Conservation (phyloP, 495 filamentous ascomycete genomes). For the Baudoinia panamericana region DNA sequence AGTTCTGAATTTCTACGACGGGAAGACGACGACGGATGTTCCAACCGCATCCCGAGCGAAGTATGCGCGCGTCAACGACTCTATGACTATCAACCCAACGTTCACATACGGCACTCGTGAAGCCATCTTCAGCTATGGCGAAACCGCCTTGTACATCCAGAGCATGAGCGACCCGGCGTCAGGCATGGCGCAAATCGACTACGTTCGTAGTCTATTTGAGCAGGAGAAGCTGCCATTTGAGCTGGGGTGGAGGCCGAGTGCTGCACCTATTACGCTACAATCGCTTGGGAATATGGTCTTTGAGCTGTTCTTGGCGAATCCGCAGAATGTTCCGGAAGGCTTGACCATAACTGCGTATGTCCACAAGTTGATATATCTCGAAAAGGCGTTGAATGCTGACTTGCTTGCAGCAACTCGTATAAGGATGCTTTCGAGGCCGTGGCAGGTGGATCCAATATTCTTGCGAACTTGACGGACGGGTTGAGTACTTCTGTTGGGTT, state of each 20-base stretch:
- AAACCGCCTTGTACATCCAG: constrained; percentile 20
- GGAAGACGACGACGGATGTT: constrained; percentile 10
- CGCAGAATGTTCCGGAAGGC: not conserved
- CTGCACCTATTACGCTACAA: constrained; percentile 3
- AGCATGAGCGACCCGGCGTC: constrained; percentile 15
- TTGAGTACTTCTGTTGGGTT: not conserved
- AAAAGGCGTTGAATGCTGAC: no score
- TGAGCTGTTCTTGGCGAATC: constrained; percentile 1
- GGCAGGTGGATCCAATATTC: not conserved
- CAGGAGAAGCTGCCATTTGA: constrained; percentile 22
- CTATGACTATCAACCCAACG: constrained; percentile 6
- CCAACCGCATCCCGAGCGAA: constrained; percentile 13
- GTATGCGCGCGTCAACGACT: constrained; percentile 10
- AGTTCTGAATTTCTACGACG: constrained; percentile 10
- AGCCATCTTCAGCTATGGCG: constrained; percentile 18
- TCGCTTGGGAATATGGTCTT: constrained; percentile 3
- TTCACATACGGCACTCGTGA: constrained; percentile 15
- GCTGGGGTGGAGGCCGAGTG: constrained; percentile 19
- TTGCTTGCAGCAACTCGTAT: no score
- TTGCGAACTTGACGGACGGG: constrained; percentile 1
- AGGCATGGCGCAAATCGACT: constrained; percentile 14
- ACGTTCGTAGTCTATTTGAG: constrained; percentile 21
- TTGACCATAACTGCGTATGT: not conserved
- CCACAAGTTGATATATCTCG: no score
- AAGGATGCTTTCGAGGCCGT: constrained; percentile 4